Conservation (phyloP, 768 basidiomycete genomes). For the Lactarius pseudohatsudake region DNA sequence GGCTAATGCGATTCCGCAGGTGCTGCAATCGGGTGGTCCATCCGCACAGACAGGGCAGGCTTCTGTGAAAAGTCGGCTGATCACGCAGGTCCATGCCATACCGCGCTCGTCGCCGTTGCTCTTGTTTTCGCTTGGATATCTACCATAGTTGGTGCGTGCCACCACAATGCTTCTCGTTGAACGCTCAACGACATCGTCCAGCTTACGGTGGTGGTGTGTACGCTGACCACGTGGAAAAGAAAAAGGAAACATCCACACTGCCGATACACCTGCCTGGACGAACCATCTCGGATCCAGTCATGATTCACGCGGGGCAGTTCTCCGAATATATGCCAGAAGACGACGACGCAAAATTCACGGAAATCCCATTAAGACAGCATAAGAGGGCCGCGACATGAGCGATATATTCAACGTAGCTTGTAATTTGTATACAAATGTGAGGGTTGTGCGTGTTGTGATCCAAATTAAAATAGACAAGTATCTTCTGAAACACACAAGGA, state of each 20-base stretch:
- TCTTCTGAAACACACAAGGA: background rate
- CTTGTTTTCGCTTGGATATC: conserved; percentile 18
- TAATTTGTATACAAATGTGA: background rate
- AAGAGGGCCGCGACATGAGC: background rate
- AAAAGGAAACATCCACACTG: conserved; percentile 12
- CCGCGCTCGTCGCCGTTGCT: conserved; percentile 4
- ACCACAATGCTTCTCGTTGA: background rate
- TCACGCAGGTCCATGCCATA: background rate
- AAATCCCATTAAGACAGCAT: background rate
- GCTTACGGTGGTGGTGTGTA: conserved; percentile 4
- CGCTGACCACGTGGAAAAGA: conserved; percentile 5
- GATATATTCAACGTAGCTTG: background rate
- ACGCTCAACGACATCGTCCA: background rate
- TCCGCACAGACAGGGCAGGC: conserved; percentile 7
- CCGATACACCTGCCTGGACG: conserved; percentile 5
- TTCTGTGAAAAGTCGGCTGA: background rate
- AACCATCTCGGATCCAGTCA: conserved; percentile 8
- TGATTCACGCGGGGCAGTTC: conserved; percentile 16
- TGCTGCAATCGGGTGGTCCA: conserved; percentile 17
- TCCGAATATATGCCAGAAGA: background rate
- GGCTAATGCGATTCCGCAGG: conserved; percentile 1
- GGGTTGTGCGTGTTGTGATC: background rate
- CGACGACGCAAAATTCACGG: background rate
- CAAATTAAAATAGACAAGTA: background rate
- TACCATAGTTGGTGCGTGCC: conserved; percentile 5